Conservation (phyloP, 805 yeast genomes). For the Ogataea angusta region DNA sequence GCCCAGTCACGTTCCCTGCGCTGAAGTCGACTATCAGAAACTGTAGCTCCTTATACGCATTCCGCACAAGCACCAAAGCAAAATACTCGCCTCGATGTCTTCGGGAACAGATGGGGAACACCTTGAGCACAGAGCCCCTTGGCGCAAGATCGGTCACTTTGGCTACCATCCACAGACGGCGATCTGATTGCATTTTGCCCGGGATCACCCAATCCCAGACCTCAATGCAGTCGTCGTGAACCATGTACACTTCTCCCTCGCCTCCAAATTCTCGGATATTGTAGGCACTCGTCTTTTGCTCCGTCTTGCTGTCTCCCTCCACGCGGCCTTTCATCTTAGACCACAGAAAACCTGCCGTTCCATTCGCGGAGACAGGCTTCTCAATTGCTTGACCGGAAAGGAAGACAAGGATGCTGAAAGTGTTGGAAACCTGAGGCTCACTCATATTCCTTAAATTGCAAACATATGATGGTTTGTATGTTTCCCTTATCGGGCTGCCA, state of each 20-base stretch:
- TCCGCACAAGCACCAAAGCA: slow-evolving; percentile 16
- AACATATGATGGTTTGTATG: neutral
- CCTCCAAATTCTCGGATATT: slow-evolving; percentile 32
- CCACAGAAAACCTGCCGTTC: slow-evolving; percentile 3
- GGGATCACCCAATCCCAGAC: slow-evolving; percentile 38
- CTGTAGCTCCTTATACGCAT: slow-evolving; percentile 20
- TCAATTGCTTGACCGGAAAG: neutral
- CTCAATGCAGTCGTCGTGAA: slow-evolving; percentile 29
- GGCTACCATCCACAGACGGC: slow-evolving; percentile 30
- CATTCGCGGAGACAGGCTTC: neutral
- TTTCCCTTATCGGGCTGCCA: slow-evolving; percentile 16
- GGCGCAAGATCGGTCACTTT: slow-evolving; percentile 10
- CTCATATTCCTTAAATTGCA: neutral
- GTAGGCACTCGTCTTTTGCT: neutral
- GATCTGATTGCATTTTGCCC: slow-evolving; percentile 18
- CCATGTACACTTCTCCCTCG: slow-evolving; percentile 37
- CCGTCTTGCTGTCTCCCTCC: slow-evolving; percentile 6
- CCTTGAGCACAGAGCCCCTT: slow-evolving; percentile 13
- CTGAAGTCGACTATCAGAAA: slow-evolving; percentile 10
- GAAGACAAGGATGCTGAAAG: neutral
- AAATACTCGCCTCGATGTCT: slow-evolving; percentile 23
- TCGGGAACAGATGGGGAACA: slow-evolving; percentile 27
- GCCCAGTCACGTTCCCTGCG: neutral
- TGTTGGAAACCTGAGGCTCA: neutral
- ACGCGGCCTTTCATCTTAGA: slow-evolving; percentile 1